Evolutionary conservation across 2,329 filamentous ascomycete species (phyloP).

Genomic region (Pseudogymnoascus sp.): DNA sequence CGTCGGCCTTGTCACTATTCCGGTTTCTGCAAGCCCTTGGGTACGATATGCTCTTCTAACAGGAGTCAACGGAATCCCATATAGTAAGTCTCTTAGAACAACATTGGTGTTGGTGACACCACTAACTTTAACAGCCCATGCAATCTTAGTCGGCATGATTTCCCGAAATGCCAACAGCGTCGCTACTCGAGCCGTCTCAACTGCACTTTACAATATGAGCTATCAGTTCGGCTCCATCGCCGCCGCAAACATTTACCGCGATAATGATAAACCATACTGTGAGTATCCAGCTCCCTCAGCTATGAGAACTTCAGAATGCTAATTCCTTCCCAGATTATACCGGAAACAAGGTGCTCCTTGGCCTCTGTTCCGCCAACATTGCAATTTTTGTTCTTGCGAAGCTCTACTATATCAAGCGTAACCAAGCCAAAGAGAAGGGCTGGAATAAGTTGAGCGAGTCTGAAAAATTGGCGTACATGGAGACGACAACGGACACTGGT

Average conservation of each 20-base stretch:
- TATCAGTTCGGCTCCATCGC: conserved; percentile 33
- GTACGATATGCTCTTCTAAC: conserved; percentile 26
- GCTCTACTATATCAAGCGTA: conserved; percentile 36
- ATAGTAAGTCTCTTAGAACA: neutral
- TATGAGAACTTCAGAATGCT: neutral
- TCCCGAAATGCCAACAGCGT: conserved; percentile 54
- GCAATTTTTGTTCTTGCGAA: conserved; percentile 35
- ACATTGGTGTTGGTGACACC: neutral
- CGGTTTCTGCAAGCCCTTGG: conserved; percentile 22
- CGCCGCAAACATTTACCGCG: conserved; percentile 28
- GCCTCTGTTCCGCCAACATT: conserved; percentile 36
- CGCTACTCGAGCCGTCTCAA: conserved; percentile 52
- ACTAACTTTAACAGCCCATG: conserved; percentile 20
- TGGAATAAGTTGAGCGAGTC: conserved; percentile 23
- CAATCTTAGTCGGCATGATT: conserved; percentile 34
- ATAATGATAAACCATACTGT: conserved; percentile 39
- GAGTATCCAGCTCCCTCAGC: neutral
- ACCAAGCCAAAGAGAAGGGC: conserved; percentile 22
- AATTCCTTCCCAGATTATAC: conserved; percentile 28
- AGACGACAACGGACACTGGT: conserved; percentile 29
- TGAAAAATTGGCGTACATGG: conserved; percentile 36
- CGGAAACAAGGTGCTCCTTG: conserved; percentile 47
- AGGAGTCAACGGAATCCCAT: conserved; percentile 16
- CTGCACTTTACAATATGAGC: conserved; percentile 53
- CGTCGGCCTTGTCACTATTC: conserved; percentile 21